phyloP scores from a whole-genome alignment of 306 rosid genomes.

The Acacia acuminata region DNA sequence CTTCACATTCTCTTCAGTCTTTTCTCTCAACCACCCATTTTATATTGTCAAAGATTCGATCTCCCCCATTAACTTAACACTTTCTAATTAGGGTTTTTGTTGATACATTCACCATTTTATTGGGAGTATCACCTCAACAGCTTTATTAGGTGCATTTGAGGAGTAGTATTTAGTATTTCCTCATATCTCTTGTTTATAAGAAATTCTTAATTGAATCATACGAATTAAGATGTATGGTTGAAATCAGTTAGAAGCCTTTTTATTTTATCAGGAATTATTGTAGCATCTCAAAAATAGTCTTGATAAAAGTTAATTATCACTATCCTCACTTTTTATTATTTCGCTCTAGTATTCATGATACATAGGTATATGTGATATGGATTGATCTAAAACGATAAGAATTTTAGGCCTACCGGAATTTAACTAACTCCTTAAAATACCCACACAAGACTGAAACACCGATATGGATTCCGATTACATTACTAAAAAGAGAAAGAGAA shows the following conservation, averaged over 20 bases:
- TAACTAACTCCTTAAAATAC: too few species aligned
- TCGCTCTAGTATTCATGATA: background rate
- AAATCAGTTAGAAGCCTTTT: background rate
- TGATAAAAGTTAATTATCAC: too few species aligned
- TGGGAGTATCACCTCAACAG: background rate
- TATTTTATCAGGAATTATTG: background rate
- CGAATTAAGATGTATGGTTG: background rate
- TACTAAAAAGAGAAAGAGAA: too few species aligned
- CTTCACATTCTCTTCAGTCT: background rate
- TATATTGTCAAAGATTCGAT: slow-evolving; percentile 22
- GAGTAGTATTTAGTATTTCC: background rate
- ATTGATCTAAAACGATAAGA: too few species aligned
- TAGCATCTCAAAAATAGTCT: too few species aligned
- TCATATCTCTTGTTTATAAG: background rate
- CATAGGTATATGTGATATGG: background rate
- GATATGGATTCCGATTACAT: too few species aligned
- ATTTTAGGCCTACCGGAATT: too few species aligned
- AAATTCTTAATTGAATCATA: background rate
- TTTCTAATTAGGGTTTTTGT: background rate
- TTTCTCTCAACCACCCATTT: slow-evolving; percentile 15
- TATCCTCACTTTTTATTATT: too few species aligned
- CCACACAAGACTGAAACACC: too few species aligned
- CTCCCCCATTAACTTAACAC: background rate
- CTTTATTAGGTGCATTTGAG: background rate
- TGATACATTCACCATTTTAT: background rate